These are phyloP conservation scores for Fusarium tupiense DNA, from an alignment of 2,329 filamentous ascomycete species.

Conservation along the genomic window DNA sequence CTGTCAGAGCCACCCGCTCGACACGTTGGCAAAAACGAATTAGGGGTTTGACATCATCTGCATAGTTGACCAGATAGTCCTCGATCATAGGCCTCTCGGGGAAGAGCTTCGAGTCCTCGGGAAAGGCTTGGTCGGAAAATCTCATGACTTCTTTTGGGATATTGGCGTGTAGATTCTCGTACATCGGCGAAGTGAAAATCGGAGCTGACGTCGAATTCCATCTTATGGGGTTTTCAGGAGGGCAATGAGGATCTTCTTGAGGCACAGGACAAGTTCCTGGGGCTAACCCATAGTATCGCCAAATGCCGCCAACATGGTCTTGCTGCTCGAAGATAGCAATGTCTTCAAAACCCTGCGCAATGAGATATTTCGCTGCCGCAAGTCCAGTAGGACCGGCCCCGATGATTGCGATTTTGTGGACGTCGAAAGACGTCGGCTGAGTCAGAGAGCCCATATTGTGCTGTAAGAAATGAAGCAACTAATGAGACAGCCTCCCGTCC, in stretches of 20 bases:
- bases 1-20: constrained; percentile 58
- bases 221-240: constrained; percentile 71
- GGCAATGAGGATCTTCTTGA: constrained; percentile 71
- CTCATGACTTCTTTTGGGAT: constrained; percentile 84
- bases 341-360: constrained; percentile 74
- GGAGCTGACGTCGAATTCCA: constrained; percentile 53
- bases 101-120: constrained; percentile 73
- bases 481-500: background rate
- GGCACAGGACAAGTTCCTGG: constrained; percentile 66
- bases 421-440: constrained; percentile 52
- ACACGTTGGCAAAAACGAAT: constrained; percentile 79
- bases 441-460: constrained; percentile 45
- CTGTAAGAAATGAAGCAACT: background rate
- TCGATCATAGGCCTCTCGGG: constrained; percentile 77
- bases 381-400: constrained; percentile 86
- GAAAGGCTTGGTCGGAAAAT: constrained; percentile 77
- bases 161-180: constrained; percentile 85
- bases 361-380: constrained; percentile 81
- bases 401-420: constrained; percentile 77
- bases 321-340: constrained; percentile 88
- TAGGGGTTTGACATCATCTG: constrained; percentile 71
- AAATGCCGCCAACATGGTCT: constrained; percentile 79
- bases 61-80: constrained; percentile 78
- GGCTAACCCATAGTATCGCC: constrained; percentile 75
- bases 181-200: constrained; percentile 84